A percentile compares a stretch with the other conserved stretches of the same genome.
phyloP scores from a whole-genome alignment of 441 rosid genomes.

The Capsella rubella region DNA sequence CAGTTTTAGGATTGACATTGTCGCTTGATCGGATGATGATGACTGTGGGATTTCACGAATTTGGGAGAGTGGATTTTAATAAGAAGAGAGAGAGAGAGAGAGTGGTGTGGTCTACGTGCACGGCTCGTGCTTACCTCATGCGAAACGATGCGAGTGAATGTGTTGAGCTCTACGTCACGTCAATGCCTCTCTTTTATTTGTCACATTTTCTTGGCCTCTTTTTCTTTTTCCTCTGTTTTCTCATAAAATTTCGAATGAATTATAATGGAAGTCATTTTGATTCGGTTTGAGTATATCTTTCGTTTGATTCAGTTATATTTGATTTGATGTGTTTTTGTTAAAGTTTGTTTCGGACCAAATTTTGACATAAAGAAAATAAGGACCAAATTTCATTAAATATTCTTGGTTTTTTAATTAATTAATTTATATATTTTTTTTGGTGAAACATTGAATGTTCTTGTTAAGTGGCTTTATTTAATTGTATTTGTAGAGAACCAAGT shows the following conservation, averaged over 20 bases:
- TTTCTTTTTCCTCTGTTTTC: not conserved
- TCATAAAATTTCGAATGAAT: not conserved
- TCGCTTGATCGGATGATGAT: constrained; percentile 24
- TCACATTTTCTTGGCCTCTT: constrained; percentile 20
- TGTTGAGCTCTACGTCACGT: constrained; percentile 53
- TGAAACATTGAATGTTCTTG: not conserved
- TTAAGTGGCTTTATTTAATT: too few relatives aligned
- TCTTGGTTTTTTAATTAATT: not conserved
- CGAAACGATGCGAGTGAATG: constrained; percentile 56
- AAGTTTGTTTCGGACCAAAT: not conserved
- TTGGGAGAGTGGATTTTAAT: constrained; percentile 8
- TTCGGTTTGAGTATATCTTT: not conserved
- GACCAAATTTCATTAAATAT: not conserved
- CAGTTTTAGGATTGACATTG: not conserved
- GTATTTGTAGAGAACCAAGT: not conserved
- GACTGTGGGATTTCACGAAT: constrained; percentile 3
- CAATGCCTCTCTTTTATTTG: constrained; percentile 20
- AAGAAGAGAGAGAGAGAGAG: not conserved
- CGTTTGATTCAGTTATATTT: not conserved
- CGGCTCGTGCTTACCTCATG: constrained; percentile 67
- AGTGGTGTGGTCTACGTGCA: constrained; percentile 46
- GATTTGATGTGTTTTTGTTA: not conserved
- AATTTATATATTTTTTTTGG: too few relatives aligned
- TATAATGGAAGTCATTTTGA: not conserved
- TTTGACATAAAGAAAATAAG: not conserved